A percentile compares a stretch with the other conserved stretches of the same genome.
Evolutionary conservation across 306 rosid genomes (phyloP).

Genomic region (Chamaecrista fasciculata): DNA sequence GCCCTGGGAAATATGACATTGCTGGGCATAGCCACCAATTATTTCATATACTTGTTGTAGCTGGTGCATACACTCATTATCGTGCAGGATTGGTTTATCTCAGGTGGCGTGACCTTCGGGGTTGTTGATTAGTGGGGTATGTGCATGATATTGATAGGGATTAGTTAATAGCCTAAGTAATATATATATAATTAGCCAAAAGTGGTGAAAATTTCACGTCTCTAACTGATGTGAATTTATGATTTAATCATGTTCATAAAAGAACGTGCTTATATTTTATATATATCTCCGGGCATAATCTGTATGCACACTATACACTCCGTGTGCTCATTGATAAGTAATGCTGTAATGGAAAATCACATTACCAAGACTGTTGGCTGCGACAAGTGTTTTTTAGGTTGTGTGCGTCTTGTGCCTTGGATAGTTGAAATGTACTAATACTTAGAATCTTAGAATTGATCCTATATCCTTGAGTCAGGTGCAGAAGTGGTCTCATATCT

Average conservation of each 20-base stretch:
- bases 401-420: too few relatives aligned
- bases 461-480: too few relatives aligned
- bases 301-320: not conserved
- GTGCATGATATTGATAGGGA: not conserved
- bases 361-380: too few relatives aligned
- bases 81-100: slow-evolving; percentile 91
- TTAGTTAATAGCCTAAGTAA: too few relatives aligned
- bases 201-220: slow-evolving; percentile 7
- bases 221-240: slow-evolving; percentile 24
- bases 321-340: too few relatives aligned
- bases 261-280: slow-evolving; percentile 18
- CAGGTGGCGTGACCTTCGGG: slow-evolving; percentile 88
- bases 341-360: slow-evolving; percentile 1
- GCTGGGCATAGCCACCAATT: slow-evolving; percentile 98
- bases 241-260: slow-evolving; percentile 1
- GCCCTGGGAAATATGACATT: slow-evolving; percentile 96
- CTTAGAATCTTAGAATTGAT: too few relatives aligned
- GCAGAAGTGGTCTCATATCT: too few relatives aligned
- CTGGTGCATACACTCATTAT: slow-evolving; percentile 90
- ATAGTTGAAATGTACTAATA: too few relatives aligned
- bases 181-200: not conserved
- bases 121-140: slow-evolving; percentile 52
- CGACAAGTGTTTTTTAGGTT: too few relatives aligned
- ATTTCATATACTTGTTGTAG: slow-evolving; percentile 84
- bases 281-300: not conserved